Conservation (phyloP, 768 basidiomycete genomes). For the Leccinellum luteum region DNA sequence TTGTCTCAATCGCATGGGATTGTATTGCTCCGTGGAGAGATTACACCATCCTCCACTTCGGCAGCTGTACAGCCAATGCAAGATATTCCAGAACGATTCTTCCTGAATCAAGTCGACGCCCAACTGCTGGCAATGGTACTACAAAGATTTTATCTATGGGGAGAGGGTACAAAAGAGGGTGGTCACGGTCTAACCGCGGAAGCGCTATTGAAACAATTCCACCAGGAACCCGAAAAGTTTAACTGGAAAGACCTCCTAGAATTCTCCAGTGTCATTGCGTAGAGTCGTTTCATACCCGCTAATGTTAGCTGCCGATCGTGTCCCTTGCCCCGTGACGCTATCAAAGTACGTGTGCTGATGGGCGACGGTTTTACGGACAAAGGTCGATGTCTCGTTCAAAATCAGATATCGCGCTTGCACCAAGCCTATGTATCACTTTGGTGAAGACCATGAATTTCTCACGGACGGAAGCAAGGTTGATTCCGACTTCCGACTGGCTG, state of each 20-base stretch:
- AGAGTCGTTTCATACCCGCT: not conserved
- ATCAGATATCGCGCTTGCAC: no score
- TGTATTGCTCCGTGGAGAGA: slow-evolving; percentile 88
- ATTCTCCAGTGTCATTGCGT: slow-evolving; percentile 12
- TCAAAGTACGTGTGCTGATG: not conserved
- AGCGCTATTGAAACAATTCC: slow-evolving; percentile 64
- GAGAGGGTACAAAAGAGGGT: slow-evolving; percentile 22
- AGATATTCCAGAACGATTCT: slow-evolving; percentile 35
- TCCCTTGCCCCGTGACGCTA: not conserved
- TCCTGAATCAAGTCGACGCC: slow-evolving; percentile 78
- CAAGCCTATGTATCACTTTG: no score
- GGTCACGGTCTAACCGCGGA: slow-evolving; percentile 21
- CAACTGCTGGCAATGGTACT: slow-evolving; percentile 77
- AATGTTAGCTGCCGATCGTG: not conserved
- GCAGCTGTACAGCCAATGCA: slow-evolving; percentile 35
- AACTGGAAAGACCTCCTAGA: slow-evolving; percentile 78
- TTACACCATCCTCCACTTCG: slow-evolving; percentile 62
- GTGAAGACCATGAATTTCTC: no score
- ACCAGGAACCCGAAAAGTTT: slow-evolving; percentile 76
- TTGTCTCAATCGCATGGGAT: slow-evolving; percentile 73
- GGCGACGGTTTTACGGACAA: not conserved
- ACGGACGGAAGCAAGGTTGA: no score
- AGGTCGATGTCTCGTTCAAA: not conserved
- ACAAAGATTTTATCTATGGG: slow-evolving; percentile 85
- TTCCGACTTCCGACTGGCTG: no score